These are phyloP conservation scores for Claviceps sp. DNA, from an alignment of 2,329 filamentous ascomycete species.

Conservation along the genomic window DNA sequence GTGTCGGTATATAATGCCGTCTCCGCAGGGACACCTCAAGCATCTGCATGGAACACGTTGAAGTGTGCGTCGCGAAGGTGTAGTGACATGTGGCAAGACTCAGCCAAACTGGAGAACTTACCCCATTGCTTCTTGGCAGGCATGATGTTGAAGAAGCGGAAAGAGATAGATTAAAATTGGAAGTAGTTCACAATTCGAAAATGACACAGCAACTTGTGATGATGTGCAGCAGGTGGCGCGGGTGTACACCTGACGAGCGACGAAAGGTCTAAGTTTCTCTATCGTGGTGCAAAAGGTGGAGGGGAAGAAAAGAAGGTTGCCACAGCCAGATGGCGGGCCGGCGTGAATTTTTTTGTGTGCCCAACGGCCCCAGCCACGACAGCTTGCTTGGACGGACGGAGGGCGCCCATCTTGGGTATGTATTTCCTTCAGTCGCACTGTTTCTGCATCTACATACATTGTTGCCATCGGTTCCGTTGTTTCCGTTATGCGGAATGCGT, in stretches of 20 bases:
- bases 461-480: too few relatives aligned
- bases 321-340: not conserved
- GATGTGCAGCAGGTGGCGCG: not conserved
- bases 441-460: too few relatives aligned
- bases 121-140: conserved; percentile 30
- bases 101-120: conserved; percentile 15
- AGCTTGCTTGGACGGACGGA: not conserved
- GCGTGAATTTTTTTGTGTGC: not conserved
- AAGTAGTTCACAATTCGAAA: not conserved
- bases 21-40: conserved; percentile 3
- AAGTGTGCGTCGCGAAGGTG: not conserved
- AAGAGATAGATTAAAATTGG: not conserved
- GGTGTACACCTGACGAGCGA: not conserved
- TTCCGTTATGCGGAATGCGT: too few relatives aligned
- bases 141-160: conserved; percentile 14
- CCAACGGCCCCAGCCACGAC: not conserved
- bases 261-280: not conserved
- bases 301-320: not conserved
- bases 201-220: not conserved
- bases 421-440: too few relatives aligned
- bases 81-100: conserved; percentile 5
- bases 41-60: not conserved
- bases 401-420: too few relatives aligned
- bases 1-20: conserved; percentile 1
- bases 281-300: not conserved